Conservation (phyloP, 768 basidiomycete genomes). For the Daedalea quercina region DNA sequence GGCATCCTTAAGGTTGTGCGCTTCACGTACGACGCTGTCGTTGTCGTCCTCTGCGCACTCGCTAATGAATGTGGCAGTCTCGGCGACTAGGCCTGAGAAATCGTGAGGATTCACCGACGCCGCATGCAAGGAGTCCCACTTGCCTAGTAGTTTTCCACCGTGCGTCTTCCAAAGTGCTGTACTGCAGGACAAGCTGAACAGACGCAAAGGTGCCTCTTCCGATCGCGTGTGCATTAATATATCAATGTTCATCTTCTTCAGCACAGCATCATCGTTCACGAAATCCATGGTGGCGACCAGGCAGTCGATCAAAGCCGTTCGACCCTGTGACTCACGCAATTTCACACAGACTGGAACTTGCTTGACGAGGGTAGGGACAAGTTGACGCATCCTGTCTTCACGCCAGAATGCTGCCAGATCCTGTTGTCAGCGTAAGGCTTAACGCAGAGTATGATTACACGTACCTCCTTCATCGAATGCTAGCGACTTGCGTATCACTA, state of each 20-base stretch:
- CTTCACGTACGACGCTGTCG: slow-evolving; percentile 68
- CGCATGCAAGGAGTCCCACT: slow-evolving; percentile 16
- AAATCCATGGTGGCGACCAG: slow-evolving; percentile 51
- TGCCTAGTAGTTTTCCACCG: slow-evolving; percentile 70
- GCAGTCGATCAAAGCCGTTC: slow-evolving; percentile 39
- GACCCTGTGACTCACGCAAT: slow-evolving; percentile 31
- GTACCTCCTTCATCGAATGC: slow-evolving; percentile 75
- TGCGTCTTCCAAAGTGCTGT: slow-evolving; percentile 72
- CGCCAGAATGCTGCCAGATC: slow-evolving; percentile 74
- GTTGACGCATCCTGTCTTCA: slow-evolving; percentile 65
- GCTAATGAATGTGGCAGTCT: slow-evolving; percentile 80
- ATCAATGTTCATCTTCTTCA: slow-evolving; percentile 78
- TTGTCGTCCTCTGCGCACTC: slow-evolving; percentile 89
- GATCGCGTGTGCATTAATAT: slow-evolving; percentile 87
- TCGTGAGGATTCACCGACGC: background rate
- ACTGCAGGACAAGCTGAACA: slow-evolving; percentile 63
- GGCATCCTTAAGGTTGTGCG: slow-evolving; percentile 59
- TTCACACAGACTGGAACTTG: slow-evolving; percentile 52
- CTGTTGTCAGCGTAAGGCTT: background rate
- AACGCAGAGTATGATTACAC: slow-evolving; percentile 16
- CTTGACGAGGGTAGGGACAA: slow-evolving; percentile 51
- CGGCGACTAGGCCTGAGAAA: slow-evolving; percentile 60
- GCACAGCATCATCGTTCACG: slow-evolving; percentile 46
- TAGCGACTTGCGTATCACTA: slow-evolving; percentile 33
- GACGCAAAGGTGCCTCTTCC: slow-evolving; percentile 63